Evolutionary conservation across 2,329 filamentous ascomycete genomes (phyloP).

Genomic region (Cordyceps cateniannulata): DNA sequence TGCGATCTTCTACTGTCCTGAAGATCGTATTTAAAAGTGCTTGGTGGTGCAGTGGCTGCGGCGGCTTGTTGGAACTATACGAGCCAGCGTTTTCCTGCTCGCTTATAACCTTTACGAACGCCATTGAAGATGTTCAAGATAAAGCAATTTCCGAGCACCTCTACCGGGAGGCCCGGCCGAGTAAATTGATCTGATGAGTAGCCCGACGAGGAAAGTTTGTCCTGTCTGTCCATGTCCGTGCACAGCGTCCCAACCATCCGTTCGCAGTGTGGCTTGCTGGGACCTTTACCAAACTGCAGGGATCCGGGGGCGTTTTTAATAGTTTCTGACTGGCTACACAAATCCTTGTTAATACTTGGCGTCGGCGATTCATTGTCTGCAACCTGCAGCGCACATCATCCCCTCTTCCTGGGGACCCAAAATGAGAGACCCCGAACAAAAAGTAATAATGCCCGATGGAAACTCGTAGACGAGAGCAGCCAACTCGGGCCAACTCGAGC

Average conservation of each 20-base stretch:
- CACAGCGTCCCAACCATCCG: background rate
- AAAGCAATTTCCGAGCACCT: background rate
- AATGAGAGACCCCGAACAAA: background rate
- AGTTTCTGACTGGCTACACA: background rate
- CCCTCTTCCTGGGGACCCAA: background rate
- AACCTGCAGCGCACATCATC: background rate
- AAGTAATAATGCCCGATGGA: background rate
- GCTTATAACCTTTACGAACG: no score
- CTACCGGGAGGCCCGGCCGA: background rate
- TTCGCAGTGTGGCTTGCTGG: background rate
- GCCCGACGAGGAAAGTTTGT: background rate
- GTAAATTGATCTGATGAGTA: background rate
- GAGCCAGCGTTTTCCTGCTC: no score
- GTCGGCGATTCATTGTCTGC: background rate
- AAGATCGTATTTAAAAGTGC: no score
- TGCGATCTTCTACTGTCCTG: no score
- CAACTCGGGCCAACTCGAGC: background rate
- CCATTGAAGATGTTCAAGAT: no score
- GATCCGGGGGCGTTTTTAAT: background rate
- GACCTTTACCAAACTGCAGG: background rate
- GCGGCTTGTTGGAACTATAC: no score
- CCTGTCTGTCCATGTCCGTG: background rate
- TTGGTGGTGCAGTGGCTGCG: no score
- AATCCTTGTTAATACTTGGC: background rate
- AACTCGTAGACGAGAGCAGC: background rate